Conservation (phyloP, 1,284 basidiomycete genomes). For the Cryptococcus sp. region DNA sequence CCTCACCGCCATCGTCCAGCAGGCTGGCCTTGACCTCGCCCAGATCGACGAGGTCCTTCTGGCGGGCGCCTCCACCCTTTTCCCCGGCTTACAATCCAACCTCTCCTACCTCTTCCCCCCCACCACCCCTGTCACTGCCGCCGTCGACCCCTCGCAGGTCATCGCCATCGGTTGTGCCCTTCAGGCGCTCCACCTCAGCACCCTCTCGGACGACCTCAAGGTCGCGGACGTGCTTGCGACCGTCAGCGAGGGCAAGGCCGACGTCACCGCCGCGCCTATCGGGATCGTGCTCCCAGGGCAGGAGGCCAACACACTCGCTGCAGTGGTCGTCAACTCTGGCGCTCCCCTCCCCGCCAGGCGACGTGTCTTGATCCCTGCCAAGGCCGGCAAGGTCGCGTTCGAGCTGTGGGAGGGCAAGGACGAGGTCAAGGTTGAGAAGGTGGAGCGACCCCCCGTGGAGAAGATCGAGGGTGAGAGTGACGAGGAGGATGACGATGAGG, state of each 20-base stretch:
- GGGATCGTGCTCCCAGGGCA: conserved; percentile 74
- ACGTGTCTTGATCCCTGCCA: conserved; percentile 66
- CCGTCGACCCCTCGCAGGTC: conserved; percentile 79
- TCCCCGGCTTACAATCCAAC: conserved; percentile 78
- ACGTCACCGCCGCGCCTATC: conserved; percentile 65
- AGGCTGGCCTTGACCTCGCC: conserved; percentile 67
- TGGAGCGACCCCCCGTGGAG: conserved; percentile 51
- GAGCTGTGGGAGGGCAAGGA: conserved; percentile 87
- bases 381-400: conserved; percentile 60
- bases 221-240: conserved; percentile 54
- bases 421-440: conserved; percentile 69
- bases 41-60: conserved; percentile 86
- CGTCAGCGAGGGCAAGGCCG: conserved; percentile 54
- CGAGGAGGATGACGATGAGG: conserved; percentile 63
- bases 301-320: conserved; percentile 51
- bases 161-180: conserved; percentile 84
- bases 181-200: conserved; percentile 70
- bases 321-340: conserved; percentile 65
- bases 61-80: conserved; percentile 79
- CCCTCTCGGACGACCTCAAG: conserved; percentile 53
- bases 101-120: conserved; percentile 69
- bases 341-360: conserved; percentile 77
- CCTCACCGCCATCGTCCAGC: conserved; percentile 61
- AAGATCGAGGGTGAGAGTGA: conserved; percentile 48
- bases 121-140: conserved; percentile 56